Percentiles rank a stretch among this genome's conserved stretches.
Evolutionary conservation across 176 grass and related monocot genomes (phyloP).

Genomic region (Zea mays): Zm-B73-REFERENCE-NAM-5.0 NC_050096.1:21843001-21843500

Average conservation of each 20-base stretch:
- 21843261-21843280: neutral
- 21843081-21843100: no score
- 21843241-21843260: no score
- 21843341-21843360: neutral
- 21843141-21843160: neutral
- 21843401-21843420: neutral
- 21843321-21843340: neutral
- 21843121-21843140: neutral
- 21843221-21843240: no score
- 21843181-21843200: neutral
- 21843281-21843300: no score
- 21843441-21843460: neutral
- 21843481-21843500: neutral
- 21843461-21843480: neutral
- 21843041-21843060: no score
- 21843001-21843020: no score
- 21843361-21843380: neutral
- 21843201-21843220: neutral
- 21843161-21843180: neutral
- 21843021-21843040: no score
- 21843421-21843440: constrained; percentile 13
- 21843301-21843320: neutral
- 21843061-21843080: no score
- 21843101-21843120: no score
- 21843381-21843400: neutral